These are phyloP conservation scores for Botrytis byssoidea DNA, from an alignment of 2,329 filamentous ascomycete genomes.

Conservation along the genomic window DNA sequence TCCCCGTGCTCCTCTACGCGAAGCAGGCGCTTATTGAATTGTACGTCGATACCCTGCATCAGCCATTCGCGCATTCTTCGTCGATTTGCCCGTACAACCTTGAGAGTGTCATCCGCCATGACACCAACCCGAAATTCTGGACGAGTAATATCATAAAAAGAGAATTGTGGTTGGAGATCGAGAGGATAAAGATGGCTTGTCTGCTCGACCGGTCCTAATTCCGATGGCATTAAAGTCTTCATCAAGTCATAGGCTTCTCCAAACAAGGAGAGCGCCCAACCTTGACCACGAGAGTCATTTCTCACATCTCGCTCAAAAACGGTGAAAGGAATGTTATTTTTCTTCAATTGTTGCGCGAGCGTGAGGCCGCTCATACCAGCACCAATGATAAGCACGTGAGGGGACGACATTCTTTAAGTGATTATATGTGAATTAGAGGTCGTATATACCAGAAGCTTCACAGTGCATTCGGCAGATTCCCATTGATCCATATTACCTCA, in stretches of 20 bases:
- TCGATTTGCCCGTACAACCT: neutral
- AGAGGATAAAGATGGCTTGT: neutral
- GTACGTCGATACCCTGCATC: neutral
- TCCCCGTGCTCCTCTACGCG: neutral
- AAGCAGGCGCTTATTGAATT: neutral
- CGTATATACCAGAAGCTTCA: neutral
- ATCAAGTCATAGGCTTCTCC: neutral
- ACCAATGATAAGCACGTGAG: constrained; percentile 35
- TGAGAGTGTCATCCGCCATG: neutral
- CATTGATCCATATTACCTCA: neutral
- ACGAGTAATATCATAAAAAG: neutral
- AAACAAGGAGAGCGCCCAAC: neutral
- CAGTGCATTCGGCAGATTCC: neutral
- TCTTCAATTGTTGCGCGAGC: neutral
- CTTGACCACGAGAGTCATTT: neutral
- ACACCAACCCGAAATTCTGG: neutral
- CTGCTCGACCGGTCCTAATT: neutral
- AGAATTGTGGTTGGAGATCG: neutral
- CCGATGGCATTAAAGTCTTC: neutral
- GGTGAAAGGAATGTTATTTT: neutral
- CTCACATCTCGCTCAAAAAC: neutral
- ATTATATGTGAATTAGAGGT: neutral
- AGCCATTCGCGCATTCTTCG: neutral
- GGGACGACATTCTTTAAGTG: neutral
- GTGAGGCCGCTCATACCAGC: neutral